phyloP scores from a whole-genome alignment of 129 eudicot species.

The Artemisia annua region DNA sequence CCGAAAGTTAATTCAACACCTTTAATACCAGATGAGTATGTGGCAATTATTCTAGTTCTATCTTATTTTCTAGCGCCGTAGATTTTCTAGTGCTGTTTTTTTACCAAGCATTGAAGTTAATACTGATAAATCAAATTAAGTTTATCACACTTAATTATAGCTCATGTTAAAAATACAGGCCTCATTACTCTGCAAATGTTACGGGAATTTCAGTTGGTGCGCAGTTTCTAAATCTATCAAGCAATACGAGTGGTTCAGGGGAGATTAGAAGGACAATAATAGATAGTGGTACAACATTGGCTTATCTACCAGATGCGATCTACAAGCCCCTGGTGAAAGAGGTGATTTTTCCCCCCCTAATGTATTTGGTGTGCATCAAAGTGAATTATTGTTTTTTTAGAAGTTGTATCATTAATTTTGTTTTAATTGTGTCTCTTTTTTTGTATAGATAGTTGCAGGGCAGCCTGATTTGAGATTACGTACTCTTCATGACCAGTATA shows the following conservation, averaged over 20 bases:
- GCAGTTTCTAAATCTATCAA: slow-evolving; percentile 53
- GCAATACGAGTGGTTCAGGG: slow-evolving; percentile 45
- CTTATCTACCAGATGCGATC: slow-evolving; percentile 80
- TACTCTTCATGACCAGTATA: slow-evolving; percentile 77
- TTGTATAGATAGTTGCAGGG: slow-evolving; percentile 61
- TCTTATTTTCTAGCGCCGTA: background rate
- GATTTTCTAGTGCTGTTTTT: background rate
- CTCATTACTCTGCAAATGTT: slow-evolving; percentile 82
- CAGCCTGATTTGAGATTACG: slow-evolving; percentile 72
- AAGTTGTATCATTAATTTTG: slow-evolving; percentile 17
- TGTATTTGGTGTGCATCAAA: slow-evolving; percentile 7
- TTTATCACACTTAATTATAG: background rate
- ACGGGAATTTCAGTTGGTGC: slow-evolving; percentile 73
- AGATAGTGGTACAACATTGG: slow-evolving; percentile 92
- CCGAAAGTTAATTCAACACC: slow-evolving; percentile 90
- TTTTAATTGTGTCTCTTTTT: slow-evolving; percentile 16
- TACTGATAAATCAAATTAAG: background rate
- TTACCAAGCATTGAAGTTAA: background rate
- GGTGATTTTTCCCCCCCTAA: no score
- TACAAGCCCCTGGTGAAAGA: slow-evolving; percentile 58
- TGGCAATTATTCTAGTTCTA: slow-evolving; percentile 19
- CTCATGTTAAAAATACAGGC: slow-evolving; percentile 46
- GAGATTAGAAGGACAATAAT: slow-evolving; percentile 66
- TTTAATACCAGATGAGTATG: slow-evolving; percentile 73
- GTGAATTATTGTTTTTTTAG: slow-evolving; percentile 20